A percentile compares a stretch with the other conserved stretches of the same genome.
phyloP scores from a whole-genome alignment of 441 rosid genomes.

The Gossypium aridum region DNA sequence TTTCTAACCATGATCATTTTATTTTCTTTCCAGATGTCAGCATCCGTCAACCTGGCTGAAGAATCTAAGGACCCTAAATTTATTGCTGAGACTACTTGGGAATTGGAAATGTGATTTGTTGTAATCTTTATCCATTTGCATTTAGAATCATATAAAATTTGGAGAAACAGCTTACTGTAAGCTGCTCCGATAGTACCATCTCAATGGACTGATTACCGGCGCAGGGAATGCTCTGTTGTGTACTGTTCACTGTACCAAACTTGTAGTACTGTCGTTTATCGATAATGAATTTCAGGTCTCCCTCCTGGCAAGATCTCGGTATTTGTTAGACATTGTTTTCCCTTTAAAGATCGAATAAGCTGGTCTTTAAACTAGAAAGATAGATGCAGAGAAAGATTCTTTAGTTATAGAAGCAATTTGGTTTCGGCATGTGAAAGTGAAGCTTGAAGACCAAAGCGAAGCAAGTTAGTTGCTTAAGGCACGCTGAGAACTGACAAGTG shows the following conservation, averaged over 20 bases:
- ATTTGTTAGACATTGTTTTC: neutral
- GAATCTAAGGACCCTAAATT: conserved; percentile 43
- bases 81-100: conserved; percentile 52
- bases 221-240: conserved; percentile 11
- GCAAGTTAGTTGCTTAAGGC: no score
- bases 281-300: neutral
- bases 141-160: conserved; percentile 10
- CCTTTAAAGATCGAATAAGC: neutral
- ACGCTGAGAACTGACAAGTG: neutral
- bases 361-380: neutral
- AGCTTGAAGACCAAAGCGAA: neutral
- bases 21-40: conserved; percentile 32
- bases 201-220: neutral
- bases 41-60: conserved; percentile 46
- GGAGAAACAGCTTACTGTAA: conserved; percentile 3
- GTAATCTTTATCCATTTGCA: conserved; percentile 11
- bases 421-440: neutral
- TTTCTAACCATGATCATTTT: conserved; percentile 4
- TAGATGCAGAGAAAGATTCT: neutral
- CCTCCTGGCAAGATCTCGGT: neutral
- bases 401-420: neutral
- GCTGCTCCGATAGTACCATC: neutral
- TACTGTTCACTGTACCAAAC: conserved; percentile 3
- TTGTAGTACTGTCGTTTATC: neutral
- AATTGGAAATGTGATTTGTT: conserved; percentile 39